Evolutionary conservation across 2,329 filamentous ascomycete genomes (phyloP).

Genomic region (Zymoseptoria crescenta): DNA sequence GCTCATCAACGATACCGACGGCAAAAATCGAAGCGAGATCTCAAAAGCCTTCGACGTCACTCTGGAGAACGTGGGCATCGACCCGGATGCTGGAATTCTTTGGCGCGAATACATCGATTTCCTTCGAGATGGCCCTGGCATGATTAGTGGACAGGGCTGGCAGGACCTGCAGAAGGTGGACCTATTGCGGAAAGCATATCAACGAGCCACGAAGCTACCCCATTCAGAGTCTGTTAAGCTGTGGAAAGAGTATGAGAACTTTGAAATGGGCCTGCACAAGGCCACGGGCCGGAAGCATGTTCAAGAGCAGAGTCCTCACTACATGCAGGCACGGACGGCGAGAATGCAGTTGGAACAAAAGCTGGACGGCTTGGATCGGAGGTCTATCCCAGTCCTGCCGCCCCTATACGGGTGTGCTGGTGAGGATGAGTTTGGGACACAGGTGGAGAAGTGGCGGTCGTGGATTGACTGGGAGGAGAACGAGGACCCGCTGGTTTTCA

Average conservation of each 20-base stretch:
- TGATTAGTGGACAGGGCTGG: slow-evolving; percentile 74
- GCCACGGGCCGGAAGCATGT: slow-evolving; percentile 88
- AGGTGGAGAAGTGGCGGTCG: slow-evolving; percentile 81
- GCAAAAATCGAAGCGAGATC: slow-evolving; percentile 69
- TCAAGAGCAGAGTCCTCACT: slow-evolving; percentile 83
- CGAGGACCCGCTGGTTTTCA: slow-evolving; percentile 78
- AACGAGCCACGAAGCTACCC: slow-evolving; percentile 79
- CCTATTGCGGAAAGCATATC: slow-evolving; percentile 80
- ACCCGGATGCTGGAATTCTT: slow-evolving; percentile 79
- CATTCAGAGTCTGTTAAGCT: slow-evolving; percentile 73
- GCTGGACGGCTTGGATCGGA: slow-evolving; percentile 65
- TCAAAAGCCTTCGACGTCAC: slow-evolving; percentile 88
- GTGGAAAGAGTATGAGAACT: slow-evolving; percentile 97
- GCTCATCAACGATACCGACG: slow-evolving; percentile 68
- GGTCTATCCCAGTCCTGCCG: slow-evolving; percentile 70
- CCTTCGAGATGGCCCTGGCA: slow-evolving; percentile 75
- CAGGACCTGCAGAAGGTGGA: slow-evolving; percentile 99
- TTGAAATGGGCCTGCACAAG: slow-evolving; percentile 91
- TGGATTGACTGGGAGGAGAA: slow-evolving; percentile 92
- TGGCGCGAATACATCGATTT: slow-evolving; percentile 97
- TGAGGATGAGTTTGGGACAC: slow-evolving; percentile 71
- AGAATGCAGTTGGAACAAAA: slow-evolving; percentile 88
- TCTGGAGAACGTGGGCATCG: slow-evolving; percentile 78
- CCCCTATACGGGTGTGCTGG: slow-evolving; percentile 82
- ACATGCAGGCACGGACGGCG: slow-evolving; percentile 92